phyloP scores from a whole-genome alignment of 2,329 filamentous ascomycete species.

The Talaromyces sp. region DNA sequence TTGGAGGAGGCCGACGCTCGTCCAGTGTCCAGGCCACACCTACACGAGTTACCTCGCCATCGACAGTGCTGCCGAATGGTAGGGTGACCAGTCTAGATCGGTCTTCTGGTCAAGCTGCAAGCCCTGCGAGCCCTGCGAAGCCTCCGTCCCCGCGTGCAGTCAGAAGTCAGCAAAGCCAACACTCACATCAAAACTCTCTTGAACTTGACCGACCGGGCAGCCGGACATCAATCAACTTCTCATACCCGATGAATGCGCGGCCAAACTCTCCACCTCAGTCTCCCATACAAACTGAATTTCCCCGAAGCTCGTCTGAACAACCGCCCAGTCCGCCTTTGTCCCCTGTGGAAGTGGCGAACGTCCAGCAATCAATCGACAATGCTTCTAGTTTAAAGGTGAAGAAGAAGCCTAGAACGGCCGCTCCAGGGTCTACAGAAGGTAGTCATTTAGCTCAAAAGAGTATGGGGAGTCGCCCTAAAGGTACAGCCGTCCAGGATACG shows the following conservation, averaged over 20 bases:
- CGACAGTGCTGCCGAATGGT: constrained; percentile 29
- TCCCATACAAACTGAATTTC: constrained; percentile 14
- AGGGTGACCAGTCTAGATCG: constrained; percentile 38
- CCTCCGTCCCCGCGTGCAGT: constrained; percentile 12
- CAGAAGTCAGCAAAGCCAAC: neutral
- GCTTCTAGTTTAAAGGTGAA: constrained; percentile 23
- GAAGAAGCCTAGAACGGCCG: constrained; percentile 20
- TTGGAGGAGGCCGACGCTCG: constrained; percentile 36
- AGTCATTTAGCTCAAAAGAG: constrained; percentile 19
- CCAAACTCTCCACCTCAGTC: constrained; percentile 35
- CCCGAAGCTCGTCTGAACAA: constrained; percentile 8
- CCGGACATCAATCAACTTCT: constrained; percentile 45
- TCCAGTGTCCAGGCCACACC: constrained; percentile 46
- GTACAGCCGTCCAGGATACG: constrained; percentile 12
- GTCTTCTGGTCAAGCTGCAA: constrained; percentile 15
- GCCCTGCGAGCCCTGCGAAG: constrained; percentile 2
- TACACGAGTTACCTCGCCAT: constrained; percentile 43
- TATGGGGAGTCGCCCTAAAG: constrained; percentile 25
- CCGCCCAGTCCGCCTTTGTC: constrained; percentile 19
- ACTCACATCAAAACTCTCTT: constrained; percentile 23
- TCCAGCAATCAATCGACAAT: constrained; percentile 17
- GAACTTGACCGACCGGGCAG: constrained; percentile 36
- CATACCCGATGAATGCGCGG: constrained; percentile 38
- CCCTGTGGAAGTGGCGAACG: constrained; percentile 17
- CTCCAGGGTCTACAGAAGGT: constrained; percentile 21